Percentiles rank a stretch among this genome's conserved stretches.
Conservation (phyloP, 2,329 filamentous ascomycete species). For the Neophaeococcomyces mojaviensis region DNA sequence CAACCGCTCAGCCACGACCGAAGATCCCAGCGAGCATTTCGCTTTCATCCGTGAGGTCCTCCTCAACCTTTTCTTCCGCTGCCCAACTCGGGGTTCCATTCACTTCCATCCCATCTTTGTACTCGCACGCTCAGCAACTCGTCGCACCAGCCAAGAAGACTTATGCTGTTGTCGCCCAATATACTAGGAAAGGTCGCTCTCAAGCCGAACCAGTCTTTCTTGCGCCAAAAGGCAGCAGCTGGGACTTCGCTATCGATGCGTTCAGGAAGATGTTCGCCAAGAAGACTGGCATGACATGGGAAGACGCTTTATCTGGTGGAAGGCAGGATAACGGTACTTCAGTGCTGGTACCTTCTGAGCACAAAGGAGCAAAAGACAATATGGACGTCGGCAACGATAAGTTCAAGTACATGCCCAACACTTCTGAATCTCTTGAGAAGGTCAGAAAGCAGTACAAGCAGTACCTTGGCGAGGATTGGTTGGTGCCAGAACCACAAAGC, state of each 20-base stretch:
- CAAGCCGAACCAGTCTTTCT: constrained; percentile 14
- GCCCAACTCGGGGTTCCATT: not conserved
- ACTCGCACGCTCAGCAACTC: not conserved
- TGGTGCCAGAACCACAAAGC: no score
- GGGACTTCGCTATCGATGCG: constrained; percentile 36
- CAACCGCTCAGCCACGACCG: not conserved
- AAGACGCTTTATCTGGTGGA: constrained; percentile 30
- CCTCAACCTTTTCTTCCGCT: not conserved
- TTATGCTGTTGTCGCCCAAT: not conserved
- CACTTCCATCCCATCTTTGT: not conserved
- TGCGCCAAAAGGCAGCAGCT: constrained; percentile 26
- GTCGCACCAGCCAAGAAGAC: not conserved
- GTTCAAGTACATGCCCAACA: no score
- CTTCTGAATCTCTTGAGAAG: no score
- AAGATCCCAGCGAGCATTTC: not conserved
- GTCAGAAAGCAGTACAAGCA: no score
- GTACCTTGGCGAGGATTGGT: no score
- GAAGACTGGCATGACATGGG: constrained; percentile 55
- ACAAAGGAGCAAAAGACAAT: no score
- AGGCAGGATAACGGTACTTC: not conserved
- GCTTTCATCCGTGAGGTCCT: not conserved
- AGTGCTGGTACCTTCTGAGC: no score
- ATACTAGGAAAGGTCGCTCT: not conserved
- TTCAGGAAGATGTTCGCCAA: constrained; percentile 53
- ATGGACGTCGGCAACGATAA: no score